Evolutionary conservation across 2,329 filamentous ascomycete species (phyloP), one percentile per base, ranked within the genome.

Genomic region (Fusarium sacchari): DNA sequence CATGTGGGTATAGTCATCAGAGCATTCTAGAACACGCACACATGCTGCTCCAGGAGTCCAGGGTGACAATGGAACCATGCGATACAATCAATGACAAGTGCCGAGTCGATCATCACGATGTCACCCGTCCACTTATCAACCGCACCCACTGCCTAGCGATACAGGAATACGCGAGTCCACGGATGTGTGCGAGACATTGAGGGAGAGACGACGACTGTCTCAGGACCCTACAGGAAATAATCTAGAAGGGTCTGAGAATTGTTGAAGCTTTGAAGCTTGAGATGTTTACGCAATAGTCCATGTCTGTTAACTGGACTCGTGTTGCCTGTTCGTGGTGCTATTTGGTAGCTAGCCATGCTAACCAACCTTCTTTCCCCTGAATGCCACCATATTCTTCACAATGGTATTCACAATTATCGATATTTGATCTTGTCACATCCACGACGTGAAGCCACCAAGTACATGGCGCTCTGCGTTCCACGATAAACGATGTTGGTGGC

Each of bases 391-490:
- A 5, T 12, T 52, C 34, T 30, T 14, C 12, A 47, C 22, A 37
- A 69, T 26, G 46, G 28, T 24, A 39, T 52, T 39, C 13, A 5
- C 14, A 28, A 36, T 47, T 58, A 28, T 37, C 44, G 30, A 47
- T 69, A 24, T 28, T 17, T n/a, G 17, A 5, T 32, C 18, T 64
- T 26, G 39, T 22, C 34, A 64, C 24, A 58, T 52, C 63, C 30
- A 69, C 39, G 13, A 22, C 46, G 17, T 36, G 28, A 69, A 69
- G 67, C 44, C 50, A 64, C 44, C 26, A 20, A 24, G n/a, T 17
- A 58, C 17, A 59, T 53, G 44, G 26, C 59, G 39, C 34, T 46
- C 17, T 46, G 58, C 32, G 24, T 68, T 40, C 24, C 14, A 43
- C 34, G 39, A 42, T 60, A 55, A 34, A 56, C 39, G 15, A 56